Percentiles rank a stretch among this genome's conserved stretches.
Conservation (phyloP, 73 alveolate species). For the Blepharisma stoltei region DNA sequence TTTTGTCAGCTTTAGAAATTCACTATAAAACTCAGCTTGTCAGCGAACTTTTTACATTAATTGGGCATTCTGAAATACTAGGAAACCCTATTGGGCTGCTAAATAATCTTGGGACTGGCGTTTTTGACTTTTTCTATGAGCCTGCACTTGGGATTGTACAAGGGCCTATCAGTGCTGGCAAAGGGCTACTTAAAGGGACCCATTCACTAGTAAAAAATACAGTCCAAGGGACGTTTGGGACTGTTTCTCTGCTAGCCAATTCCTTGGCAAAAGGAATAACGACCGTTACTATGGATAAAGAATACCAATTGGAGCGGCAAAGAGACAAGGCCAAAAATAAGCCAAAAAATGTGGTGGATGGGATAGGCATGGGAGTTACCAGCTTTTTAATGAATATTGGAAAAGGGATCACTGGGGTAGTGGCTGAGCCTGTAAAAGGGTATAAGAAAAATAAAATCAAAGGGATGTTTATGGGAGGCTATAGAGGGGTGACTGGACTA, state of each 20-base stretch:
- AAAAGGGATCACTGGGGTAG: conserved; percentile 85
- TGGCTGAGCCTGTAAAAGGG: conserved; percentile 83
- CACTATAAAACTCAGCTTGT: conserved; percentile 51
- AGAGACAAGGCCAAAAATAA: conserved; percentile 74
- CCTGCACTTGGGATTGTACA: conserved; percentile 94
- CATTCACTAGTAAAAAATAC: conserved; percentile 90
- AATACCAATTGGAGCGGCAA: conserved; percentile 81
- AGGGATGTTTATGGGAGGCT: conserved; percentile 87
- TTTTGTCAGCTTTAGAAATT: conserved; percentile 34
- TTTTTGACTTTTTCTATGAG: conserved; percentile 87
- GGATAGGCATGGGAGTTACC: conserved; percentile 85
- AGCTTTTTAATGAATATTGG: conserved; percentile 60
- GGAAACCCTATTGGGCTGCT: conserved; percentile 93
- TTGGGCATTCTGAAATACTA: conserved; percentile 87
- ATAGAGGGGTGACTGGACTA: conserved; percentile 86
- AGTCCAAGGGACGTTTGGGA: conserved; percentile 93
- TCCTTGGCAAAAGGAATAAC: conserved; percentile 89
- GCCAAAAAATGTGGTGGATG: conserved; percentile 89
- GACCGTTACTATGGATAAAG: conserved; percentile 88
- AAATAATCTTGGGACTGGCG: conserved; percentile 88
- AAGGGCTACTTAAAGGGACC: conserved; percentile 91
- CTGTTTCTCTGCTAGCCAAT: conserved; percentile 81
- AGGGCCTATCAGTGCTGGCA: conserved; percentile 90
- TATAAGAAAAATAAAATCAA: conserved; percentile 72
- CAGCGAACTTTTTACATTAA: conserved; percentile 56